phyloP scores from a whole-genome alignment of 2,329 filamentous ascomycete species.

The Fusarium sp. region DNA sequence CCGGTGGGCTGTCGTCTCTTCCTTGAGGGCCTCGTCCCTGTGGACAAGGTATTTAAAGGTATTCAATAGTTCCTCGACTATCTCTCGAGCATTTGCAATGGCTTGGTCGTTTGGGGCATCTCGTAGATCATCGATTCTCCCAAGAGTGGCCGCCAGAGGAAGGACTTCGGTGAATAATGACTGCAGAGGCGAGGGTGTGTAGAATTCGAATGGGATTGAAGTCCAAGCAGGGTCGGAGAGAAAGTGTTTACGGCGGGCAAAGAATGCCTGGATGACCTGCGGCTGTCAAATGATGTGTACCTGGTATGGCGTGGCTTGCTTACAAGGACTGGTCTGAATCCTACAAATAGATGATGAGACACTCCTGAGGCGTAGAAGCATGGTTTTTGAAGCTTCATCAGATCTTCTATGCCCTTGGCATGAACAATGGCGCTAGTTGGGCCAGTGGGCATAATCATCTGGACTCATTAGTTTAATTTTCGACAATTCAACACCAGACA shows the following conservation, averaged over 20 bases:
- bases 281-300: background rate
- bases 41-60: background rate
- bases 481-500: background rate
- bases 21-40: background rate
- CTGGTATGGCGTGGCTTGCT: background rate
- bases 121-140: background rate
- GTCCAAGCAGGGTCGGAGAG: slow-evolving; percentile 13
- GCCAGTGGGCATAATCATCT: slow-evolving; percentile 46
- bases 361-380: slow-evolving; percentile 45
- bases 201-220: slow-evolving; percentile 7
- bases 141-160: background rate
- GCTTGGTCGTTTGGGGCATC: background rate
- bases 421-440: slow-evolving; percentile 44
- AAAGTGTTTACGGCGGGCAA: slow-evolving; percentile 9
- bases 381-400: slow-evolving; percentile 47
- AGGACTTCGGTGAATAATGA: slow-evolving; percentile 13
- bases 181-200: slow-evolving; percentile 7
- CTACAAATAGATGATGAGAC: slow-evolving; percentile 51
- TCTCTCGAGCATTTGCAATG: background rate
- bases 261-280: slow-evolving; percentile 15
- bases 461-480: background rate
- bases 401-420: slow-evolving; percentile 46
- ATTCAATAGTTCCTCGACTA: background rate
- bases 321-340: slow-evolving; percentile 52
- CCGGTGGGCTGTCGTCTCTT: background rate